Evolutionary conservation across 148 eudicot species (phyloP).

Genomic region (Polygonum maritimum): DNA sequence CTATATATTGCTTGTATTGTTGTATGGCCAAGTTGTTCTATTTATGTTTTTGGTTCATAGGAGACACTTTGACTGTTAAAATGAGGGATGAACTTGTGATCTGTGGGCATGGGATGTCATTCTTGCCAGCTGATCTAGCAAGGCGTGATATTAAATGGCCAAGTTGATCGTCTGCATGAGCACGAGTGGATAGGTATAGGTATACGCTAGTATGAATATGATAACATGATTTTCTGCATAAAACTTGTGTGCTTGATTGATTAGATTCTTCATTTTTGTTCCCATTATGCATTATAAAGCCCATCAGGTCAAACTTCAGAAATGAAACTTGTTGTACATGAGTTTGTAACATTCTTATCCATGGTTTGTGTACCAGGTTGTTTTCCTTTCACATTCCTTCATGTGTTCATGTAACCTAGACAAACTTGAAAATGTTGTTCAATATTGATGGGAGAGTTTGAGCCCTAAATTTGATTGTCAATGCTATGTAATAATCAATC

Average conservation of each 20-base stretch:
- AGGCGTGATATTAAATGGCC: neutral
- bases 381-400: neutral
- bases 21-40: neutral
- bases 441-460: too few relatives aligned
- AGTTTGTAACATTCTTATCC: neutral
- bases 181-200: neutral
- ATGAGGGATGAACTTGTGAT: too few relatives aligned
- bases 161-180: neutral
- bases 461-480: too few relatives aligned
- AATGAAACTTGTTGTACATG: neutral
- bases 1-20: neutral
- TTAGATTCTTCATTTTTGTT: neutral
- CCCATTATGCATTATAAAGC: neutral
- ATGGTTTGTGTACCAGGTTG: neutral
- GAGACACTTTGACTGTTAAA: too few relatives aligned
- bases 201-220: neutral
- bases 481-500: too few relatives aligned
- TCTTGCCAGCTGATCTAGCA: too few relatives aligned
- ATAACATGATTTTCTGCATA: neutral
- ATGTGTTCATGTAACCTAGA: neutral
- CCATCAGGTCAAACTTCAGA: neutral
- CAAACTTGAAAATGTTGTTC: too few relatives aligned
- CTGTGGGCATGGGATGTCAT: too few relatives aligned
- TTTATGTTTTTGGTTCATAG: too few relatives aligned
- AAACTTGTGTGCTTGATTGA: neutral